Evolutionary conservation across 345 rosid species (phyloP), one percentile per base, ranked within the genome.

Genomic region (Aquilaria malaccensis): DNA sequence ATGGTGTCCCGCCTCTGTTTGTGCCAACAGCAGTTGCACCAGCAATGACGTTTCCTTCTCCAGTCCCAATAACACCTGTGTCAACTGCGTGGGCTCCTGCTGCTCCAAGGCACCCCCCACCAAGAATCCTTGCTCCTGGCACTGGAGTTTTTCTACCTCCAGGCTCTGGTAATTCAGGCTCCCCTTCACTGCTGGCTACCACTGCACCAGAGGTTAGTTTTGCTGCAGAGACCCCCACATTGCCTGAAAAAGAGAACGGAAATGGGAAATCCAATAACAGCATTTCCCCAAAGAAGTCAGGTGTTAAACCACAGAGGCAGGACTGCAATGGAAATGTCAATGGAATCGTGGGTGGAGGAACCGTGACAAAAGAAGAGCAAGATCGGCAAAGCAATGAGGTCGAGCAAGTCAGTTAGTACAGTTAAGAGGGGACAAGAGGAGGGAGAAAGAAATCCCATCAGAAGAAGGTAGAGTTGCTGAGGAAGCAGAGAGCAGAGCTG

Each of bases 91-190:
- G 96, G 97, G 73, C 85, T 30, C 70, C 83, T 51, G 78, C 84
- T 65, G 76, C 86, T 63, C 79, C 83, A 45, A 79, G 81, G 70
- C 97, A 84, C 68, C 78, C 84, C 58, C 55, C 91, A 50, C 79
- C 85, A 53, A 81, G 89, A 33, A 74, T 80, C 64, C 86, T 81
- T 46, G 67, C 74, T 55, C 89, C 95, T n/a, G 97, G 97, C 22
- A 94, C 99, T 0, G 97, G 99, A 55, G 99, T 90, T 53, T 94
- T 90, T 79, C 92, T 94, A 65, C 99, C 99, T 72, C 96, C 73
- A 2, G 84, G 86, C 57, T 70, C 82, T 2, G 84, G 81, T 30
- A 70, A 69, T 58, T 71, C 79, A 29, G 59, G 79, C 50, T 58
- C 87, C 50, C 75, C 77, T 2, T 61, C 46, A 60, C 82, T 67